These are phyloP conservation scores for Apiospora hydei DNA, from an alignment of 2,329 filamentous ascomycete species.

Conservation along the genomic window DNA sequence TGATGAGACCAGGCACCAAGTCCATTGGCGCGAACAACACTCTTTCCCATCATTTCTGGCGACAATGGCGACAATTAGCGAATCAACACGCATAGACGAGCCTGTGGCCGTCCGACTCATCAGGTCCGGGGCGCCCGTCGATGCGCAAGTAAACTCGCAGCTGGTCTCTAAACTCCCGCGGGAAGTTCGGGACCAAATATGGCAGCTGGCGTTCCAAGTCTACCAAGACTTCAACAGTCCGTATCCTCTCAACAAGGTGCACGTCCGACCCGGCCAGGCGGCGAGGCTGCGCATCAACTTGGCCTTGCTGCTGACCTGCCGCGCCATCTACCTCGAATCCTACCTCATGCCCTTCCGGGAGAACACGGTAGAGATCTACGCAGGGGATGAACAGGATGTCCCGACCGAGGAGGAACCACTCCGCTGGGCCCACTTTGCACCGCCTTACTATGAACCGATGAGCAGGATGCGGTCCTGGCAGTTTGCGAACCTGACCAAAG, in stretches of 20 bases:
- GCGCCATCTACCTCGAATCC: slow-evolving; percentile 38
- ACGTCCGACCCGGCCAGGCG: slow-evolving; percentile 36
- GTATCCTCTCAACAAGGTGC: slow-evolving; percentile 31
- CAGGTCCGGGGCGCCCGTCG: slow-evolving; percentile 21
- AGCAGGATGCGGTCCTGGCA: slow-evolving; percentile 37
- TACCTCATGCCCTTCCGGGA: slow-evolving; percentile 38
- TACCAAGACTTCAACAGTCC: slow-evolving; percentile 34
- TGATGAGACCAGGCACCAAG: neutral
- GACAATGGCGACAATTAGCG: neutral
- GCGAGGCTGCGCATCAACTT: slow-evolving; percentile 35
- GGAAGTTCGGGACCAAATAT: slow-evolving; percentile 38
- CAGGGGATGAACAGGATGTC: slow-evolving; percentile 33
- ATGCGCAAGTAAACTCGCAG: slow-evolving; percentile 32
- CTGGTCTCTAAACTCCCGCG: slow-evolving; percentile 36
- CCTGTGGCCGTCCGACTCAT: neutral
- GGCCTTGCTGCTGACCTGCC: slow-evolving; percentile 36
- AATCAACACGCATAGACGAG: neutral
- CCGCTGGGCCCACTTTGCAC: slow-evolving; percentile 27
- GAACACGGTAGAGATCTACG: slow-evolving; percentile 36
- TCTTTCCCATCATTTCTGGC: neutral
- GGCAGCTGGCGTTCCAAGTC: slow-evolving; percentile 35
- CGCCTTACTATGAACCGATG: slow-evolving; percentile 24
- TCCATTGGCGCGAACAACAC: neutral
- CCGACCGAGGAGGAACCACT: slow-evolving; percentile 30
- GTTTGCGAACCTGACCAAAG: slow-evolving; percentile 37